These are phyloP conservation scores for Colletotrichum lupini DNA, from an alignment of 2,329 filamentous ascomycete genomes.

Conservation along the genomic window DNA sequence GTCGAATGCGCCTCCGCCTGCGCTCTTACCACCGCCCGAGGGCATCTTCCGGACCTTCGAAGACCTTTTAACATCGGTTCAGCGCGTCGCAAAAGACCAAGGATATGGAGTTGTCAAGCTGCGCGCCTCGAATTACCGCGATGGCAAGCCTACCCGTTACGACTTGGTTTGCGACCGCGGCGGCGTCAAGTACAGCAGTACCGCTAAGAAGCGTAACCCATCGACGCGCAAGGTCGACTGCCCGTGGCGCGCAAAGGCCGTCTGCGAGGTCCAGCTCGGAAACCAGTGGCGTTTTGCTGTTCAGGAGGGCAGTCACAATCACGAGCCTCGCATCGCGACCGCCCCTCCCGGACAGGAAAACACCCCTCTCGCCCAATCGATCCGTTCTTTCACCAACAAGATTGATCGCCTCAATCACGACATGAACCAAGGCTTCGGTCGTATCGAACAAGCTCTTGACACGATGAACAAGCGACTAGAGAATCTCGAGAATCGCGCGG, in stretches of 20 bases:
- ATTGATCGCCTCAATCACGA: slow-evolving; percentile 69
- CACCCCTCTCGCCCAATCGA: slow-evolving; percentile 66
- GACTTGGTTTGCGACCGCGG: slow-evolving; percentile 72
- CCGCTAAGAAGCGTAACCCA: slow-evolving; percentile 72
- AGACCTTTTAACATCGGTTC: slow-evolving; percentile 67
- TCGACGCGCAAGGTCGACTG: slow-evolving; percentile 74
- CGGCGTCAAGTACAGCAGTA: slow-evolving; percentile 73
- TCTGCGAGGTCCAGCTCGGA: slow-evolving; percentile 70
- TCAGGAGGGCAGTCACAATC: slow-evolving; percentile 70
- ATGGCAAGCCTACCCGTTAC: slow-evolving; percentile 71
- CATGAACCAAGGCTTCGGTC: slow-evolving; percentile 61
- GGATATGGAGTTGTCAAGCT: slow-evolving; percentile 73
- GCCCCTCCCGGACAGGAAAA: slow-evolving; percentile 67
- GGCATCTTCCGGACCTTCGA: slow-evolving; percentile 70
- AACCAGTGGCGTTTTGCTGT: slow-evolving; percentile 74
- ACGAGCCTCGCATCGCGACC: slow-evolving; percentile 67
- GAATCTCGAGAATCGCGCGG: slow-evolving; percentile 59
- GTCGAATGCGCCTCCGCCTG: slow-evolving; percentile 59
- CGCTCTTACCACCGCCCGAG: slow-evolving; percentile 66
- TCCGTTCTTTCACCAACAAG: slow-evolving; percentile 69
- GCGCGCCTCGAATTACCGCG: slow-evolving; percentile 71
- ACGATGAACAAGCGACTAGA: slow-evolving; percentile 67
- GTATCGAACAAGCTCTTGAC: slow-evolving; percentile 62
- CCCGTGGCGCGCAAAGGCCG: slow-evolving; percentile 71
- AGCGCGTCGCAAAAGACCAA: slow-evolving; percentile 70